Evolutionary conservation across 371 early-diverging fungal species (phyloP).

Genomic region (Conidiobolus incongruus): DNA sequence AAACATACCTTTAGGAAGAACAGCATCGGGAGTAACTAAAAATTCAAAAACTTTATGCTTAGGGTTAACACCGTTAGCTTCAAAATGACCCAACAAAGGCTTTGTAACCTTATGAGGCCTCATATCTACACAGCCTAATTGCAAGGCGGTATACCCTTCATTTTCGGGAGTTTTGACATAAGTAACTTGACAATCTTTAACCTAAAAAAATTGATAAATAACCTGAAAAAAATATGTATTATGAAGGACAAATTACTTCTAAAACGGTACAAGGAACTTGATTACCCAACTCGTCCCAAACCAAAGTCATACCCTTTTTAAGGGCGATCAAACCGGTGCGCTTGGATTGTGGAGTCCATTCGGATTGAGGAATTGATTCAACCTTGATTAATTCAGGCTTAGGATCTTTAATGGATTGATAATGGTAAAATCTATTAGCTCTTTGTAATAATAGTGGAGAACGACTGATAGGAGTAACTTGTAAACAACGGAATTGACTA

Average conservation of each 20-base stretch:
- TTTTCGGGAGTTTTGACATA: conserved; percentile 32
- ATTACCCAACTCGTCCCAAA: conserved; percentile 85
- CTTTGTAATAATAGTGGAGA: no score
- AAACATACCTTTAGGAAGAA: conserved; percentile 44
- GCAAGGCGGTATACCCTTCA: conserved; percentile 38
- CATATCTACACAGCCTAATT: conserved; percentile 56
- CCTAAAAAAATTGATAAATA: no score
- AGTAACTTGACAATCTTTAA: conserved; percentile 49
- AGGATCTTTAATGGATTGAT: no score
- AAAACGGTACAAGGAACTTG: conserved; percentile 83
- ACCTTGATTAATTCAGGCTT: not conserved
- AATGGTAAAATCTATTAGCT: no score
- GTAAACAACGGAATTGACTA: no score
- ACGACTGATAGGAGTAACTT: no score
- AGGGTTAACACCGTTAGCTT: conserved; percentile 39
- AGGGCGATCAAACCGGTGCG: conserved; percentile 63
- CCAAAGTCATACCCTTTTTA: conserved; percentile 84
- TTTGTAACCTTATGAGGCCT: conserved; percentile 31
- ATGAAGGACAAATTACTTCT: conserved; percentile 53
- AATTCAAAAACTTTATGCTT: conserved; percentile 65
- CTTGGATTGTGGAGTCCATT: conserved; percentile 11
- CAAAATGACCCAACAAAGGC: conserved; percentile 53
- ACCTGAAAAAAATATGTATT: no score
- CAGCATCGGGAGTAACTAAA: conserved; percentile 61
- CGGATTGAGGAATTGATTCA: not conserved